A percentile compares a stretch with the other conserved stretches of the same genome.
Conservation (phyloP, 2,329 filamentous ascomycete species). For the Sporothrix euskadiensis region DNA sequence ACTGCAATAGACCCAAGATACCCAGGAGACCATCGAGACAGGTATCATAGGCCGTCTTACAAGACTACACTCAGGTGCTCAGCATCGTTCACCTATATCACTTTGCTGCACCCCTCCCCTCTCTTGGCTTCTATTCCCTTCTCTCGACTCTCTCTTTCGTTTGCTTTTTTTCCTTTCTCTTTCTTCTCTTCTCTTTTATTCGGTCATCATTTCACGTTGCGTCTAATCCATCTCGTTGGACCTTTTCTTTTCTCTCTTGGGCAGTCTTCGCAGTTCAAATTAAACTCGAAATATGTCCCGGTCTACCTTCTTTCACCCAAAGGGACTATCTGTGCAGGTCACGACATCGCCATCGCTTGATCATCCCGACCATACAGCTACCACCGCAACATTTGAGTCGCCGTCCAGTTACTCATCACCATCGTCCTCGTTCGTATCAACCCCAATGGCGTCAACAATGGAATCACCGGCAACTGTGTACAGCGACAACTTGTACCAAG, state of each 20-base stretch:
- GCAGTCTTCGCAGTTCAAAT: not conserved
- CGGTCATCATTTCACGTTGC: constrained; percentile 29
- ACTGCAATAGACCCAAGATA: not conserved
- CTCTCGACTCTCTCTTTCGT: not conserved
- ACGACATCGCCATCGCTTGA: not conserved
- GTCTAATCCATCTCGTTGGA: not conserved
- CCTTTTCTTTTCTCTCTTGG: not conserved
- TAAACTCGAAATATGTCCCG: constrained; percentile 26
- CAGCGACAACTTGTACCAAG: constrained; percentile 23
- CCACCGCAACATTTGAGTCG: not conserved
- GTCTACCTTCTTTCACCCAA: constrained; percentile 11
- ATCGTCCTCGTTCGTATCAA: constrained; percentile 2
- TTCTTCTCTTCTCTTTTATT: not conserved
- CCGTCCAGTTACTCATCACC: not conserved
- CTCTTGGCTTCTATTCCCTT: not conserved
- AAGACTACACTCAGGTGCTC: not conserved
- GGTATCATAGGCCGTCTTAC: not conserved
- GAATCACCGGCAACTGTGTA: constrained; percentile 28
- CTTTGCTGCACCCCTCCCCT: constrained; percentile 1
- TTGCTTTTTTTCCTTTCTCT: not conserved
- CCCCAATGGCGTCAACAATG: not conserved
- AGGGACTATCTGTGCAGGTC: constrained; percentile 24
- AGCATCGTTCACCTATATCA: not conserved
- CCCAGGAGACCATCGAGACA: not conserved
- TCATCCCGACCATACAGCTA: not conserved